These are phyloP conservation scores for Exophiala dermatitidis DNA, from an alignment of 2,329 filamentous ascomycete genomes.

Conservation along the genomic window DNA sequence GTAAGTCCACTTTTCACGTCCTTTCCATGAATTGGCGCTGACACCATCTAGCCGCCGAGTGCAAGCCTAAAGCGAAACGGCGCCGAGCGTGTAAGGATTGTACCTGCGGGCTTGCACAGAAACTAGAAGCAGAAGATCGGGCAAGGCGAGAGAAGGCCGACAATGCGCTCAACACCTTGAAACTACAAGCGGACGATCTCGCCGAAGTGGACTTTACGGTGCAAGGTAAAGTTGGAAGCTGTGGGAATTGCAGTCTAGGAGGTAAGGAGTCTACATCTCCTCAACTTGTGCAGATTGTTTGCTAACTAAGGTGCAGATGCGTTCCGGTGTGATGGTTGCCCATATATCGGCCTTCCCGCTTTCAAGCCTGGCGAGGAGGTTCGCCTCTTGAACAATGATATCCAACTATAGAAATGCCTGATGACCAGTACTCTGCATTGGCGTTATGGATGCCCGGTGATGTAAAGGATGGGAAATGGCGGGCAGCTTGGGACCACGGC, in stretches of 20 bases:
- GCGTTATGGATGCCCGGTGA: slow-evolving; percentile 6
- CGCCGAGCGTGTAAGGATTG: slow-evolving; percentile 96
- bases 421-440: slow-evolving; percentile 12
- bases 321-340: slow-evolving; percentile 57
- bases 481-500: not conserved
- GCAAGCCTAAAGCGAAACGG: slow-evolving; percentile 78
- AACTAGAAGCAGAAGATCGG: slow-evolving; percentile 76
- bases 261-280: slow-evolving; percentile 10
- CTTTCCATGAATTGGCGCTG: slow-evolving; percentile 18
- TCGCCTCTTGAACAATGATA: slow-evolving; percentile 67
- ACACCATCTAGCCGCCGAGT: slow-evolving; percentile 61
- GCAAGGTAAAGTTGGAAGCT: slow-evolving; percentile 91
- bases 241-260: slow-evolving; percentile 86
- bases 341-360: slow-evolving; percentile 84
- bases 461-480: not conserved
- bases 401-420: slow-evolving; percentile 59
- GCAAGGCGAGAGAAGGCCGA: slow-evolving; percentile 60
- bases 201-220: slow-evolving; percentile 93
- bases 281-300: not conserved
- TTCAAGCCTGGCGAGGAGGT: slow-evolving; percentile 98
- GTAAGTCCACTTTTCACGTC: slow-evolving; percentile 15
- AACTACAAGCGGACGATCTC: slow-evolving; percentile 69
- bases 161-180: slow-evolving; percentile 47
- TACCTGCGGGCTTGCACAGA: slow-evolving; percentile 83
- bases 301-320: slow-evolving; percentile 14